A percentile compares a stretch with the other conserved stretches of the same genome.
Conservation (phyloP, 2,329 filamentous ascomycete species). For the Venturia effusa region DNA sequence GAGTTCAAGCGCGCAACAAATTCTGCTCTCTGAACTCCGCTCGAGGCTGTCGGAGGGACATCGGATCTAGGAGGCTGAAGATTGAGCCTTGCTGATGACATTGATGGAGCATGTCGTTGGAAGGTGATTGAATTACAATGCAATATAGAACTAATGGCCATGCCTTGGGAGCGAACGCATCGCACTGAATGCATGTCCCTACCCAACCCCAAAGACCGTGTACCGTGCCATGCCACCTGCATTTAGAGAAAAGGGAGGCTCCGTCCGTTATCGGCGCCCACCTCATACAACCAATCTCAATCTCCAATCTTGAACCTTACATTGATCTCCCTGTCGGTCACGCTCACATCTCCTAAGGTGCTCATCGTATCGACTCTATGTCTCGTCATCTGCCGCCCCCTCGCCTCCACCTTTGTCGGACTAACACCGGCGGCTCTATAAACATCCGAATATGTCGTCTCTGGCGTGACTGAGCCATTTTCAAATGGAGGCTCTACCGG, state of each 20-base stretch:
- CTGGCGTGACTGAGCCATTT: neutral
- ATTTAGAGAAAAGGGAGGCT: neutral
- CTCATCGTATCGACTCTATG: neutral
- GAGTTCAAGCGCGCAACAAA: too few relatives aligned
- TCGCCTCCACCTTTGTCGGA: slow-evolving; percentile 2
- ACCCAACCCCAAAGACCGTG: neutral
- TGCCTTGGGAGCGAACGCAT: neutral
- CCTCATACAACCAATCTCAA: neutral
- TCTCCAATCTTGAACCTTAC: neutral
- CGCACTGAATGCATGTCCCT: neutral
- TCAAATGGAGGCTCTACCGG: neutral
- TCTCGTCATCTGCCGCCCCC: neutral
- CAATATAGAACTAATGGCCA: neutral
- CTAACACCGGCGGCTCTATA: slow-evolving; percentile 7
- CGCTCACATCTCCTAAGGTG: neutral
- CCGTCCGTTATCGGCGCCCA: neutral
- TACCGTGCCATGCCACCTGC: neutral
- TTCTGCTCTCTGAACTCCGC: too few relatives aligned
- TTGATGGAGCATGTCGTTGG: neutral
- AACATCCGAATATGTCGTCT: slow-evolving; percentile 7
- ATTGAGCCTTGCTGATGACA: too few relatives aligned
- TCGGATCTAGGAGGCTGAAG: too few relatives aligned
- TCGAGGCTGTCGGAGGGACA: too few relatives aligned
- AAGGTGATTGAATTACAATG: neutral
- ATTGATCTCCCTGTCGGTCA: neutral